Percentiles rank a stretch among this genome's conserved stretches.
These are phyloP conservation scores for Canariomyces notabilis DNA, from an alignment of 2,329 filamentous ascomycete genomes.

Conservation along the genomic window DNA sequence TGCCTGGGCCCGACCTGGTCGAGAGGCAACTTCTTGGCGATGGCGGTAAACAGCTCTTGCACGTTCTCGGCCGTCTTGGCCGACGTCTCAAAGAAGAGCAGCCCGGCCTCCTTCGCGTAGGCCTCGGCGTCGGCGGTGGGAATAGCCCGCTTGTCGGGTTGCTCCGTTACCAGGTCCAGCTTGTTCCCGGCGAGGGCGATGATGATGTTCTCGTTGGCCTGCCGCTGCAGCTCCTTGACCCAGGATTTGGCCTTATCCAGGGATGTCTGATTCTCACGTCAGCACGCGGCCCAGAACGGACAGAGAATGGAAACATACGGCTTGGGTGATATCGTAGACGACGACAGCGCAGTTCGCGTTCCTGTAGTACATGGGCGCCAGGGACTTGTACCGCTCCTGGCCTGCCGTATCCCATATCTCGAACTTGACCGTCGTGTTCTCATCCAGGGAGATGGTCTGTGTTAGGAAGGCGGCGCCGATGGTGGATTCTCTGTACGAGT, in stretches of 20 bases:
- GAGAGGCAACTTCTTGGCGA: conserved; percentile 94
- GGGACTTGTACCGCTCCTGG: conserved; percentile 97
- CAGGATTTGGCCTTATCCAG: conserved; percentile 98
- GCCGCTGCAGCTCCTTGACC: conserved; percentile 97
- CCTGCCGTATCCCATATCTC: conserved; percentile 99
- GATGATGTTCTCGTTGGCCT: conserved; percentile 99
- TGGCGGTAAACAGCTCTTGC: conserved; percentile 89
- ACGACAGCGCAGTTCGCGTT: conserved; percentile 99
- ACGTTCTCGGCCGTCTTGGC: conserved; percentile 98
- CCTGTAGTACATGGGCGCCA: conserved; percentile 99
- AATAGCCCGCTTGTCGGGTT: conserved; percentile 93
- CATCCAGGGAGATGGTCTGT: conserved; percentile 96
- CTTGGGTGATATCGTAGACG: conserved; percentile 98
- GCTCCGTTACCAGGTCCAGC: conserved; percentile 88
- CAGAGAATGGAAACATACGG: conserved; percentile 55
- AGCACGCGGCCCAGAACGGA: conserved; percentile 16
- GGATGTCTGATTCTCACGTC: conserved; percentile 61
- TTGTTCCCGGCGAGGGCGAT: conserved; percentile 98
- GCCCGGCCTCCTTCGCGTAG: conserved; percentile 86
- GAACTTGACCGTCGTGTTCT: conserved; percentile 98
- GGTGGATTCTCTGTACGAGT: conserved; percentile 92
- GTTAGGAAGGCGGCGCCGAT: conserved; percentile 98
- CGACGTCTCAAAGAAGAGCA: conserved; percentile 97
- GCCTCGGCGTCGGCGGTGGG: conserved; percentile 84
- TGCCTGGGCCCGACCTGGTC: conserved; percentile 94